These are phyloP conservation scores for Botrytis byssoidea DNA, from an alignment of 2,329 filamentous ascomycete genomes.

Conservation along the genomic window DNA sequence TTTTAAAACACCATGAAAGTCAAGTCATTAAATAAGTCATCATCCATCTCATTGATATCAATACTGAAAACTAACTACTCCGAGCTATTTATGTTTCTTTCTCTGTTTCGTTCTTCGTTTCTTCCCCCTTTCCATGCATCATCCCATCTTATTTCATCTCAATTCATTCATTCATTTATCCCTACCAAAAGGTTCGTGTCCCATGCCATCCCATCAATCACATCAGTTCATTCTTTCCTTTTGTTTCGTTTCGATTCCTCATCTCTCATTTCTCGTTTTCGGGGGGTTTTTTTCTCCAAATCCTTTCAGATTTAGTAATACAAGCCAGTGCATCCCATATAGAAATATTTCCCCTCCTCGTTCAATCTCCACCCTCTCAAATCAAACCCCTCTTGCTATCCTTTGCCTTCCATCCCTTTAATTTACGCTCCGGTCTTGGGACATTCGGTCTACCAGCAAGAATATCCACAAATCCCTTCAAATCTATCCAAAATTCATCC, in stretches of 20 bases:
- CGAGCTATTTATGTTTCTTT: background rate
- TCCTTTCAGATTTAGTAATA: background rate
- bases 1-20: too few species aligned
- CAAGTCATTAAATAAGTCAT: background rate
- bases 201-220: background rate
- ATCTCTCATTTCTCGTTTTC: background rate
- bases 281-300: background rate
- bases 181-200: background rate
- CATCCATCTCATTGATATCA: background rate
- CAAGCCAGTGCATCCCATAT: background rate
- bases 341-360: background rate
- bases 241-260: background rate
- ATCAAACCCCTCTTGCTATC: slow-evolving; percentile 25
- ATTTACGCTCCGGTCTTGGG: slow-evolving; percentile 47
- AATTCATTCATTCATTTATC: background rate
- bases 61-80: background rate
- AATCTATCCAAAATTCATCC: slow-evolving; percentile 77
- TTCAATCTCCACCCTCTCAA: background rate
- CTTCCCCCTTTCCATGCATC: background rate
- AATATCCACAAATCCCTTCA: slow-evolving; percentile 81
- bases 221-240: background rate
- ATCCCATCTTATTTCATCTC: background rate
- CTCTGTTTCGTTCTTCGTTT: background rate
- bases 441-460: slow-evolving; percentile 67
- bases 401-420: slow-evolving; percentile 40